phyloP scores from a whole-genome alignment of 768 basidiomycete genomes.

The Lactarius quietus region DNA sequence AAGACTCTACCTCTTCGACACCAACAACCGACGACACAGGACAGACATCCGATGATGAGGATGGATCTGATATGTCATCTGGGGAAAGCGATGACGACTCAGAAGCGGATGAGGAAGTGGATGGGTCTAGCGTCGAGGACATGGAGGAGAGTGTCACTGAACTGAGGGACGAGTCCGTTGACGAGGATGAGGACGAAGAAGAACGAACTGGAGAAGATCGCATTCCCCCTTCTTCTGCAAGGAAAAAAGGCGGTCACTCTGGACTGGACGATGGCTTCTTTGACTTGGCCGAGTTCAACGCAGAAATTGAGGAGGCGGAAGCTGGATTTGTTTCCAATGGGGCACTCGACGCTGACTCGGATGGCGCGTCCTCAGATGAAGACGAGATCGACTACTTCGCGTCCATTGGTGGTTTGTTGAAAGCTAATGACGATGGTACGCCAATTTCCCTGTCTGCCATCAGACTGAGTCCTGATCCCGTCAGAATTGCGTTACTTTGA shows the following conservation, averaged over 20 bases:
- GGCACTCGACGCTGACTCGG: conserved; percentile 47
- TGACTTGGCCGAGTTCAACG: conserved; percentile 81
- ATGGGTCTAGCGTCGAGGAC: conserved; percentile 28
- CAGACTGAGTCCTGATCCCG: neutral
- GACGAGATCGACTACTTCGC: conserved; percentile 70
- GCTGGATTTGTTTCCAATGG: conserved; percentile 59
- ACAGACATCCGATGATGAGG: conserved; percentile 33
- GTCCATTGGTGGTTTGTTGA: conserved; percentile 44
- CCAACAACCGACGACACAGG: conserved; percentile 29
- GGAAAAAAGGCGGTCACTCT: conserved; percentile 34
- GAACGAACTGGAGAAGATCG: conserved; percentile 2
- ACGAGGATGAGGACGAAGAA: conserved; percentile 25
- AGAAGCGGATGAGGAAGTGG: conserved; percentile 33
- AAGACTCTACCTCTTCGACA: conserved; percentile 34
- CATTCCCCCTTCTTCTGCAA: conserved; percentile 19
- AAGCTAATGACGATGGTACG: conserved; percentile 1
- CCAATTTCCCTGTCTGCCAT: neutral
- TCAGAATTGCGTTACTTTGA: conserved; percentile 68
- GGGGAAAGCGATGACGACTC: conserved; percentile 27
- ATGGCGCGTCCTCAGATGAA: conserved; percentile 45
- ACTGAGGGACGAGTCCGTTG: conserved; percentile 17
- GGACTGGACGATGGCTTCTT: conserved; percentile 90
- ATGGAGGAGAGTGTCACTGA: conserved; percentile 31
- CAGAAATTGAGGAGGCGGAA: conserved; percentile 77
- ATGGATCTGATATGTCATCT: conserved; percentile 21